Base-by-base conservation (phyloP, 768 basidiomycete genomes). In the Terana coerulea region DNA sequence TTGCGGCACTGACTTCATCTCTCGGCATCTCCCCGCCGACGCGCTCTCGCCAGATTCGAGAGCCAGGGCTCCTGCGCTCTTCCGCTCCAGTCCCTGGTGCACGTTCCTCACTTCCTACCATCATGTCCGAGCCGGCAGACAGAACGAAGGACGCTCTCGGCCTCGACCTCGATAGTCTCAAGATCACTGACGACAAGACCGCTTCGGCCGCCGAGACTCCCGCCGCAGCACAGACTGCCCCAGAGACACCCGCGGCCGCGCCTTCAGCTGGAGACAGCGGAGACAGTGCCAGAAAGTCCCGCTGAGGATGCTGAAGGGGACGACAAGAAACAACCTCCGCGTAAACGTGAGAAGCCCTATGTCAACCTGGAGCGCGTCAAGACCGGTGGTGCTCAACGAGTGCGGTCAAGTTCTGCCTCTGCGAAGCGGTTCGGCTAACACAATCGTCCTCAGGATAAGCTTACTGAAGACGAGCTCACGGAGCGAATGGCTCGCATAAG, bases 351-450 rank as follows among this genome's bases (percentile, higher is more conserved):
- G 68, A 81, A 77, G 56, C 86, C 86, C 2, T 92, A 92, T 73
- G 75, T 88, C 40, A 91, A 91, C 67, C 83, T 77, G 7, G 88
- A 91, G 61, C 86, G 89, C 67, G 84, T 91, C 71, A 89, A 80
- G 70, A 91, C 90, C 8, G 88, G 89, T 12, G 90, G 88, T 14
- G 60, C 75, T 22, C 84, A 86, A 58, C 78, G 86, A 64, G 90
- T 90, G 66, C 51, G 74, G 67, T 22, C 47, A 51, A 24, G 24
- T 26, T 49, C 39, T 45, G 52, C n/a, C n/a, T 47, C 22, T 29
- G 14, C 36, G 31, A 30, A 17, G 6, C 30, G n/a, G 39, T 42
- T 26, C 44, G 28, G 42, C 40, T 50, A 17, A 52, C 47, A 24
- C 41, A 28, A 46, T 24, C 34, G 46, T 45, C 19, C 42, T 33